Percentiles rank a stretch among this genome's conserved stretches.
phyloP scores from a whole-genome alignment of 805 yeast genomes.

The Grigorovia jiainica region DNA sequence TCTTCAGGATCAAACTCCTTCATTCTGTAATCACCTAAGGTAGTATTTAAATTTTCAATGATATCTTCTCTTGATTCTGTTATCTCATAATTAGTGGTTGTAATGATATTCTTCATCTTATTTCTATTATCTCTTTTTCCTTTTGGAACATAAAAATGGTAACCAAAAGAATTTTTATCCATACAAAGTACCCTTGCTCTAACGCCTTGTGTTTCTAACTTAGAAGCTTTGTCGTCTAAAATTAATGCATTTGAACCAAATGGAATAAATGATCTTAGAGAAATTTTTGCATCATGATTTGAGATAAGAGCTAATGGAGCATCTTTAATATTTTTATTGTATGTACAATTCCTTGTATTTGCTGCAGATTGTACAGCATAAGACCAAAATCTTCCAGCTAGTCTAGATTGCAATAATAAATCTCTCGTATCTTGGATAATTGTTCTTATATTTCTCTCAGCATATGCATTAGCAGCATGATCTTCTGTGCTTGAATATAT shows the following conservation, averaged over 20 bases:
- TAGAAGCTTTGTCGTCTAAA: background rate
- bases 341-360: slow-evolving; percentile 2
- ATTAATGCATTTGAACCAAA: slow-evolving; percentile 3
- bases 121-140: too few relatives aligned
- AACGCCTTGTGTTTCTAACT: background rate
- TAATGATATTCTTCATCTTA: background rate
- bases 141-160: slow-evolving; percentile 6
- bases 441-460: slow-evolving; percentile 4
- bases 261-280: slow-evolving; percentile 2
- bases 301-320: background rate
- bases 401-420: background rate
- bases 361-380: slow-evolving; percentile 5
- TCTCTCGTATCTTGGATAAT: slow-evolving; percentile 2
- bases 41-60: too few relatives aligned
- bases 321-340: background rate
- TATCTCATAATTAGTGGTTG: slow-evolving; percentile 2
- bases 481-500: slow-evolving; percentile 3
- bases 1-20: too few relatives aligned
- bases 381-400: slow-evolving; percentile 2
- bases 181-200: slow-evolving; percentile 3
- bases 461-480: slow-evolving; percentile 6
- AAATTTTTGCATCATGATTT: background rate
- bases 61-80: background rate
- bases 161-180: slow-evolving; percentile 4
- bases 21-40: too few relatives aligned